Evolutionary conservation across 352 stramenopile species (phyloP), one percentile per base, ranked within the genome.

Genomic region (Phytopythium chamaehyphon): DNA sequence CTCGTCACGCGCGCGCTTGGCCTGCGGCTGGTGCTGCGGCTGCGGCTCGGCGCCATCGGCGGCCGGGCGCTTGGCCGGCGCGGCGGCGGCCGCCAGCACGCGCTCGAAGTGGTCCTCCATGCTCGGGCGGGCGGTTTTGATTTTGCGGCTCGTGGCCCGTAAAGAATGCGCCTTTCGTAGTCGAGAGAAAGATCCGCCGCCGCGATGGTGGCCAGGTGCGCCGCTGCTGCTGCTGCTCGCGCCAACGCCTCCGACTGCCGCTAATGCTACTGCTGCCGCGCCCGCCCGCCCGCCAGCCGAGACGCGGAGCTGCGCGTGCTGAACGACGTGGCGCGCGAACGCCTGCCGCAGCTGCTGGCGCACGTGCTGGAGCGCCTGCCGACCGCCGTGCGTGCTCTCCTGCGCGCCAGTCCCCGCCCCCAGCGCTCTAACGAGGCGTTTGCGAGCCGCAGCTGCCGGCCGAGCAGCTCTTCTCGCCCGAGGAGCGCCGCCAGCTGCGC

Each of bases 81-180:
- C 47, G 28, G 36, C 52, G n/a, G 58, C 55, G 49, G 51, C 56
- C 59, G 66, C 59, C 44, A 86, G 60, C 53, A 86, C 74, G 54
- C 74, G 71, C 58, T 81, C 69, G 48, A 86, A 86, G 69, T 86
- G 71, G 51, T 61, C 70, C 52, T 86, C 71, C 74, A 86, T 86
- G 19, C 22, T 11, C n/a, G 23, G 18, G 40, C 18, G 14, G 18
- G 24, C 22, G 37, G 37, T 26, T 44, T 44, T 21, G 7, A 16
- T 3, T 44, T 44, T 19, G 3, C 38, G 16, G 36, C 6, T 40
- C 12, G 16, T 40, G 16, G 5, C 36, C 1, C 37, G 37, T n/a
- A n/a, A 44, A 16, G 38, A 19, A 44, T 19, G 38, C 16, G 38
- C 21, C n/a, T n/a, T 22, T 7, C 9, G 38, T 15, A n/a, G n/a